Base-by-base conservation (phyloP, 106 monocot species). In the Allium cepa region DNA sequence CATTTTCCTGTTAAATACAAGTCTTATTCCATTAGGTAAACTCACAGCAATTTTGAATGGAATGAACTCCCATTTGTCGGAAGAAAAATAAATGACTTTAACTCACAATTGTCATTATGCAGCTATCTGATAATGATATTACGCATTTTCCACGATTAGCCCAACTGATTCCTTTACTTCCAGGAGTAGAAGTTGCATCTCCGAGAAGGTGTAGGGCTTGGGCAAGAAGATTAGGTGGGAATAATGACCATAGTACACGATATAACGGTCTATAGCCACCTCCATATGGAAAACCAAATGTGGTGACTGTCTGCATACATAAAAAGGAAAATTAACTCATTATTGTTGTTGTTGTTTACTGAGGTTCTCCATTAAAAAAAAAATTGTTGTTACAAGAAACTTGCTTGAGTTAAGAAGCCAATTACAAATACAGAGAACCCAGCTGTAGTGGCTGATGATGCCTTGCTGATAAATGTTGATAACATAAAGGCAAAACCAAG, bases 401-500 rank as follows among this genome's bases (percentile, higher is more conserved):
- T 75, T 75, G 87, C 94, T 80, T 95, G 94, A 57, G 91, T 91
- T 72, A 95, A 71, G 70, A 88, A 91, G 63, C 94, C 91, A 76
- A 91, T 70, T 48, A 95, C 91, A 63, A 87, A 91, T 75, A 94
- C 75, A 51, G 91, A 74, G 73, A 95, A 95, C 52, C 94, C 94
- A 72, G 85, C 85, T 55, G 85, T 91, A 22, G 91, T 91, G 8
- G 94, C 82, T 22, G 90, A 91, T 70, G 90, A 72, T 69, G 94
- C 73, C 63, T 88, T 90, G 72, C 76, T 81, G 17, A 95, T 66
- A 62, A 95, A 95, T 57, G 87, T 75, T 50, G 94, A 95, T 78
- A 91, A 83, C 87, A 95, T 83, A 75, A 95, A 91, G 27, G 83
- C 90, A 73, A 91, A 95, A 59, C 85, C 82, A 67, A 95, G 75